phyloP scores from a whole-genome alignment of 805 yeast genomes.

The Trichomonascus vanleenenianus region DNA sequence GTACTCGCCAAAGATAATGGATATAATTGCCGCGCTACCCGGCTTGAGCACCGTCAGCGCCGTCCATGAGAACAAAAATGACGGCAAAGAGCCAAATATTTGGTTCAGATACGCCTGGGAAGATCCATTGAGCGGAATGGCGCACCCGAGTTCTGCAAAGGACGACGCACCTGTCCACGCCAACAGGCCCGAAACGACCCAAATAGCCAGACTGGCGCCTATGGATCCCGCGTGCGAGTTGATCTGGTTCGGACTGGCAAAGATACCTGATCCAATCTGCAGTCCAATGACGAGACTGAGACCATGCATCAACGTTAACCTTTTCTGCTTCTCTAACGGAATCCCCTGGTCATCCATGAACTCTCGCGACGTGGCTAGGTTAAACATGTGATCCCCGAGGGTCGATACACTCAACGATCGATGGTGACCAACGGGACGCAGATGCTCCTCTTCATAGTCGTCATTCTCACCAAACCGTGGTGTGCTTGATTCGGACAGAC shows the following conservation, averaged over 20 bases:
- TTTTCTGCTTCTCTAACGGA: slow-evolving; percentile 25
- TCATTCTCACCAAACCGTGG: slow-evolving; percentile 7
- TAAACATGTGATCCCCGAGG: slow-evolving; percentile 23
- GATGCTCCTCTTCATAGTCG: slow-evolving; percentile 11
- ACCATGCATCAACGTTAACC: slow-evolving; percentile 28
- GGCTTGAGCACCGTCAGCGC: slow-evolving; percentile 34
- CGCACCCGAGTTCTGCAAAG: slow-evolving; percentile 35
- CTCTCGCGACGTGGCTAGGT: slow-evolving; percentile 21
- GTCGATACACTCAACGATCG: slow-evolving; percentile 20
- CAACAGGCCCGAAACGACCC: slow-evolving; percentile 33
- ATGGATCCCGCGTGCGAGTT: slow-evolving; percentile 31
- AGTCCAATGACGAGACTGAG: slow-evolving; percentile 34
- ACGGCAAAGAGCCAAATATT: slow-evolving; percentile 30
- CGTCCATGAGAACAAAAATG: slow-evolving; percentile 34
- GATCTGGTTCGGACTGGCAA: slow-evolving; percentile 35
- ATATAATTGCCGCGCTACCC: slow-evolving; percentile 34
- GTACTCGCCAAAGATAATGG: slow-evolving; percentile 34
- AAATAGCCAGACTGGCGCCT: slow-evolving; percentile 30
- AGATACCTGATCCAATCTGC: slow-evolving; percentile 39
- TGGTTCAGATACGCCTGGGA: slow-evolving; percentile 33
- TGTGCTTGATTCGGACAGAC: slow-evolving; percentile 11
- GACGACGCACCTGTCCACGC: slow-evolving; percentile 40
- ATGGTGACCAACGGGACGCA: slow-evolving; percentile 5
- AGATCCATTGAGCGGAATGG: slow-evolving; percentile 35
- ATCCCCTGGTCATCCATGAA: slow-evolving; percentile 9